phyloP scores from a whole-genome alignment of 352 stramenopile genomes.

The Globisporangium barbulae region DNA sequence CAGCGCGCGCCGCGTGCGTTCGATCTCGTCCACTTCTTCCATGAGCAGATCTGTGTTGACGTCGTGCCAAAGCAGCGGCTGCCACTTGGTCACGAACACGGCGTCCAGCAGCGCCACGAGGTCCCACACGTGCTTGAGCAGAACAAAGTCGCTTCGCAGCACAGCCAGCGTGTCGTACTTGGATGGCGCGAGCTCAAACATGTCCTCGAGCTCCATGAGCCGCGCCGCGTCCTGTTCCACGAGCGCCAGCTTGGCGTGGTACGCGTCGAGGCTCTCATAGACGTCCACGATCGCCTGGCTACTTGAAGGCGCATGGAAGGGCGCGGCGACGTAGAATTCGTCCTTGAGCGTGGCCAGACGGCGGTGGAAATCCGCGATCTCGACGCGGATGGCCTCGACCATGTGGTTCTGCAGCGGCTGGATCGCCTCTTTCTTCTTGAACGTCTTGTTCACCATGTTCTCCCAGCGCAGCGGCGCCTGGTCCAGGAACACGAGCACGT shows the following conservation, averaged over 20 bases:
- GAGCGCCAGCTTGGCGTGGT: slow-evolving; percentile 70
- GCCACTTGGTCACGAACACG: slow-evolving; percentile 80
- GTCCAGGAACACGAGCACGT: slow-evolving; percentile 84
- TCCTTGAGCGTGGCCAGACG: slow-evolving; percentile 58
- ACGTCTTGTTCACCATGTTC: slow-evolving; percentile 92
- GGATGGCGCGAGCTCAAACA: slow-evolving; percentile 91
- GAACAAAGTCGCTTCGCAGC: slow-evolving; percentile 83
- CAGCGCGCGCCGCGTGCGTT: slow-evolving; percentile 50
- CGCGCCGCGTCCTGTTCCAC: slow-evolving; percentile 82
- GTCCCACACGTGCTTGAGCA: slow-evolving; percentile 93
- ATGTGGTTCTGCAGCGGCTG: slow-evolving; percentile 88
- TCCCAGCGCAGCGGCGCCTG: slow-evolving; percentile 89
- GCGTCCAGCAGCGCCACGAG: slow-evolving; percentile 87
- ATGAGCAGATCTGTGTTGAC: slow-evolving; percentile 88
- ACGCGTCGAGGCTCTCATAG: slow-evolving; percentile 86
- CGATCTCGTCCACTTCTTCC: slow-evolving; percentile 86
- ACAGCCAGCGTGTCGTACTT: slow-evolving; percentile 79
- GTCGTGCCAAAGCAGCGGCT: slow-evolving; percentile 84
- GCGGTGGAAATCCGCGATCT: slow-evolving; percentile 74
- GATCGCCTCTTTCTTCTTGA: slow-evolving; percentile 91
- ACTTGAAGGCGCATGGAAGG: slow-evolving; percentile 36
- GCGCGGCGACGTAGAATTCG: slow-evolving; percentile 60
- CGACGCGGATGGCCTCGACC: slow-evolving; percentile 74
- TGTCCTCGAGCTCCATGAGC: slow-evolving; percentile 91
- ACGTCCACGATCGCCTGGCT: slow-evolving; percentile 50